Conservation (phyloP, 2,329 filamentous ascomycete species). For the Mycogone perniciosa region DNA sequence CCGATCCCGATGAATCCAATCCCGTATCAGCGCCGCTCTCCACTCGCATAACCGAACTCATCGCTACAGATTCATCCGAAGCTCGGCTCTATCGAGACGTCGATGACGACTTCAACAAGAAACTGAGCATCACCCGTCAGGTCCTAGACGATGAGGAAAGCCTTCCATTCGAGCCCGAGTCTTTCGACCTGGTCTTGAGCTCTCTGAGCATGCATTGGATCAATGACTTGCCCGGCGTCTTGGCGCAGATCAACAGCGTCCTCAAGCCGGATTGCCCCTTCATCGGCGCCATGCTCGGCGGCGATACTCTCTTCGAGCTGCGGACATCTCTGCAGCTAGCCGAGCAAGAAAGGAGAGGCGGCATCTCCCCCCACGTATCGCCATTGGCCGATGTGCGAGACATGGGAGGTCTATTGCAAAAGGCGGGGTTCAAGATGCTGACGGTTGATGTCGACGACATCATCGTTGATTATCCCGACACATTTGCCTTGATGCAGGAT, state of each 20-base stretch:
- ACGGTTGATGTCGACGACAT: constrained; percentile 98
- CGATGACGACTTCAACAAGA: constrained; percentile 64
- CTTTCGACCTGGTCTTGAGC: constrained; percentile 86
- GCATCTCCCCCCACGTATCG: constrained; percentile 83
- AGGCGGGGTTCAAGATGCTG: constrained; percentile 88
- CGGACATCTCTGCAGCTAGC: constrained; percentile 90
- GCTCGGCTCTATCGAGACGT: constrained; percentile 75
- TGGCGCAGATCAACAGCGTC: constrained; percentile 77
- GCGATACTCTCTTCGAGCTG: constrained; percentile 88
- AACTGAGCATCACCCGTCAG: constrained; percentile 65
- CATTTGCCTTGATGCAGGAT: constrained; percentile 86
- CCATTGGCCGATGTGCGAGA: constrained; percentile 89
- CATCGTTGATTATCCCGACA: constrained; percentile 86
- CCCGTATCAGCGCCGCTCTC: constrained; percentile 61
- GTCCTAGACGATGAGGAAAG: constrained; percentile 69
- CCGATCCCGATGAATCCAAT: constrained; percentile 51
- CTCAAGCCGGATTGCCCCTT: constrained; percentile 90
- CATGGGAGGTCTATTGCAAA: constrained; percentile 77
- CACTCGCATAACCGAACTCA: constrained; percentile 64
- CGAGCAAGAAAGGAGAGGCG: constrained; percentile 83
- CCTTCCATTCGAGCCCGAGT: constrained; percentile 66
- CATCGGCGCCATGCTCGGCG: constrained; percentile 92
- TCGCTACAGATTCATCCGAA: constrained; percentile 75
- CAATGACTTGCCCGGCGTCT: constrained; percentile 83
- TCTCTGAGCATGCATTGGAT: constrained; percentile 93